Evolutionary conservation across 768 basidiomycete species (phyloP), one percentile per base, ranked within the genome.

Genomic region (Calvatia gigantea): DNA sequence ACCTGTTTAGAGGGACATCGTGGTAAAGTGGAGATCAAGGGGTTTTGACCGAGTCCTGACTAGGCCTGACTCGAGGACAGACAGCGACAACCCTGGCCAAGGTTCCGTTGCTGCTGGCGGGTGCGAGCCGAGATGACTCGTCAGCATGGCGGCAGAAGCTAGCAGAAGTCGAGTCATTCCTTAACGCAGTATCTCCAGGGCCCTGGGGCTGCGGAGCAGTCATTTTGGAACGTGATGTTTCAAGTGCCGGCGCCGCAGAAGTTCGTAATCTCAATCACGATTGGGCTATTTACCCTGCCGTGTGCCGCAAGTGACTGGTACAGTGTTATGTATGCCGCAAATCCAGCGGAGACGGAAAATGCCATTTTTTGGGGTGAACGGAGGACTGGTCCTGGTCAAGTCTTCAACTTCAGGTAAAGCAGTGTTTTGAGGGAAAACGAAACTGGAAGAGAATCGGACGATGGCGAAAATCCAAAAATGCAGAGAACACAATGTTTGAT

Each of bases 51-150:
- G n/a, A n/a, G n/a, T n/a, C n/a, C n/a, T n/a, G n/a, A n/a, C n/a
- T n/a, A n/a, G n/a, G n/a, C n/a, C n/a, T n/a, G n/a, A n/a, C n/a
- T n/a, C n/a, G n/a, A n/a, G n/a, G n/a, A n/a, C n/a, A n/a, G n/a
- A n/a, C n/a, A n/a, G n/a, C n/a, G n/a, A n/a, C n/a, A n/a, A n/a
- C n/a, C n/a, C n/a, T n/a, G n/a, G n/a, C n/a, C n/a, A n/a, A n/a
- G n/a, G 35, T 12, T n/a, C 14, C 3, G 17, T 12, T 35, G 4
- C 12, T 11, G 8, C 12, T 35, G 5, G 8, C 1, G 66, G 69
- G 67, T 19, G 19, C 28, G 25, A 42, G 51, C 51, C 41, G 52
- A 45, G 31, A 25, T 54, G 52, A 54, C 33, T 54, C 52, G 52
- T 54, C 37, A 15, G 6, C 9, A 17, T 28, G 19, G 6, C 28